Base-by-base conservation (phyloP, 768 basidiomycete genomes). In the Termitomyces heimii region DNA sequence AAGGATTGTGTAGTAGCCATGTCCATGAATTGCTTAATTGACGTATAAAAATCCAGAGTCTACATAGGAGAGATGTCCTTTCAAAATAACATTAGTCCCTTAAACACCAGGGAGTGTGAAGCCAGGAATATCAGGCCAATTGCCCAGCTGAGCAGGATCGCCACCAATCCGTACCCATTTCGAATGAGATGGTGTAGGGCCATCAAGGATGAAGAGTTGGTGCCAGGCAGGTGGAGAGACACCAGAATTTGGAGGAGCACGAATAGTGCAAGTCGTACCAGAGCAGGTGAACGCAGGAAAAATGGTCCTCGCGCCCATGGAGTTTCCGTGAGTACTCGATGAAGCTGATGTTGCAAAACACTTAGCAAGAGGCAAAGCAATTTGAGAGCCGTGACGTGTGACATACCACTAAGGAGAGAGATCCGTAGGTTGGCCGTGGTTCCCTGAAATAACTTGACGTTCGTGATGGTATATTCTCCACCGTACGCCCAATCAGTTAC, bases 81-180 rank as follows among this genome's bases (percentile, higher is more conserved):
- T 12, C 51, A 16, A 9, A 8, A 29, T 20, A 28, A 54, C 60
- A 65, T 68, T 13, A 44, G 22, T 31, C 28, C 26, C 31, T 72
- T 61, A 81, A 39, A 89, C 67, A 18, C 89, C 89, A 1, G 89
- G 89, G 1, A 68, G 67, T 2, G 79, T 82, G 66, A 92, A 92
- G 53, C 85, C 89, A 29, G 85, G 79, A 62, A 81, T 71, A 54
- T 82, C 54, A 0, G 89, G 89, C 89, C 89, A 92, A 61, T 86
- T 83, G 0, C 89, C 89, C 12, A 92, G 67, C 53, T 73, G 24
- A 0, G 75, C 78, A 0, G 89, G 89, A 65, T 92, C 91, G 0
- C 87, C 88, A 20, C 90, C 90, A 51, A 92, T 87, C 28, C 89
- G 82, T 13, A 93, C 81, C 83, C 86, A 89, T 12, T 75, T 69